Percentiles rank a stretch among this genome's conserved stretches.
Evolutionary conservation across 2,329 filamentous ascomycete genomes (phyloP).

Genomic region (Phialemonium atrogriseum): DNA sequence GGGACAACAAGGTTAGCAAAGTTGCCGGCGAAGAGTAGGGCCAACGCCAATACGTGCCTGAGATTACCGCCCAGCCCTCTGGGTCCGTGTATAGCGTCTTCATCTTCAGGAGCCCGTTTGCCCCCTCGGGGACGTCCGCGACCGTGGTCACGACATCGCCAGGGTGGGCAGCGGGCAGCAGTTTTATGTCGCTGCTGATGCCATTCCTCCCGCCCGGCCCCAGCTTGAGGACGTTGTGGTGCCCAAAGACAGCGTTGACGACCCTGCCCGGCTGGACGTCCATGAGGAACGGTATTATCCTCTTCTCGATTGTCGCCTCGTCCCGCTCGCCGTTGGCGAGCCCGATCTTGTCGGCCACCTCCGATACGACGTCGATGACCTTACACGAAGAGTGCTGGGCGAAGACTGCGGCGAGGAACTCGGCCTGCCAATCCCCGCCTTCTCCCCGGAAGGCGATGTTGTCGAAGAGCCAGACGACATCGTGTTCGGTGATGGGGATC

Average conservation of each 20-base stretch:
- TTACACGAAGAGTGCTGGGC: constrained; percentile 60
- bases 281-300: constrained; percentile 72
- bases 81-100: constrained; percentile 67
- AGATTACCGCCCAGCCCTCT: constrained; percentile 78
- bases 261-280: constrained; percentile 63
- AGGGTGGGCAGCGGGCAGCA: constrained; percentile 36
- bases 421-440: constrained; percentile 59
- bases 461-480: constrained; percentile 84
- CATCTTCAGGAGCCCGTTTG: constrained; percentile 51
- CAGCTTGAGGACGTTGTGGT: constrained; percentile 38
- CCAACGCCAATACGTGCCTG: constrained; percentile 36
- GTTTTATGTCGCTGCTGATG: constrained; percentile 57
- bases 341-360: constrained; percentile 14
- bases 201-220: constrained; percentile 66
- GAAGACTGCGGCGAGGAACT: constrained; percentile 79
- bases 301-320: constrained; percentile 46
- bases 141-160: constrained; percentile 37
- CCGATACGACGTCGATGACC: constrained; percentile 42
- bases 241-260: constrained; percentile 53
- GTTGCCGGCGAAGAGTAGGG: neutral
- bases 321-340: constrained; percentile 13
- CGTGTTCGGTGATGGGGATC: constrained; percentile 50
- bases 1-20: neutral
- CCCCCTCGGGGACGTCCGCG: constrained; percentile 41
- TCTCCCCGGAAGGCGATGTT: constrained; percentile 23